Conservation (phyloP, 2,329 filamentous ascomycete species). For the Calonectria pteridis region DNA sequence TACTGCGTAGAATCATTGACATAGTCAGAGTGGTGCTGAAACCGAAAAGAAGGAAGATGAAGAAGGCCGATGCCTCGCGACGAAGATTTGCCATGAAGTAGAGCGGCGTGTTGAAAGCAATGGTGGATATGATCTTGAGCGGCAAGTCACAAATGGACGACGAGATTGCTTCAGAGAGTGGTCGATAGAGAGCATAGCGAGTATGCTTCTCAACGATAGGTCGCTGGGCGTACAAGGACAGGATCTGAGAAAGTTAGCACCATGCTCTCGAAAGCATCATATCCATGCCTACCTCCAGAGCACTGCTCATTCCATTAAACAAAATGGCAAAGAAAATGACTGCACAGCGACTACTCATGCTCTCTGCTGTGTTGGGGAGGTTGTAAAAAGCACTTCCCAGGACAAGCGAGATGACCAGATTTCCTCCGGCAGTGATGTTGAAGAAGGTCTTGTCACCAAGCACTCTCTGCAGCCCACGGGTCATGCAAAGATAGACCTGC, state of each 20-base stretch:
- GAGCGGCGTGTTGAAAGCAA: constrained; percentile 58
- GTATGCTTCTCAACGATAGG: constrained; percentile 51
- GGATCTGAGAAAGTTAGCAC: constrained; percentile 47
- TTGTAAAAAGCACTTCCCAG: constrained; percentile 64
- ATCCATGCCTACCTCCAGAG: constrained; percentile 42
- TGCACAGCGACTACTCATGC: constrained; percentile 59
- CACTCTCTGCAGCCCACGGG: constrained; percentile 36
- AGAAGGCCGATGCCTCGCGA: constrained; percentile 58
- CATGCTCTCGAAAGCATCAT: no score
- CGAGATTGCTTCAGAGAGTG: constrained; percentile 45
- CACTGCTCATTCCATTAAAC: constrained; percentile 59
- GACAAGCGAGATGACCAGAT: constrained; percentile 62
- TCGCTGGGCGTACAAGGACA: constrained; percentile 47
- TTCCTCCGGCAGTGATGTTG: constrained; percentile 31
- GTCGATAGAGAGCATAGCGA: constrained; percentile 51
- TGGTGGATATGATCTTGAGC: constrained; percentile 51
- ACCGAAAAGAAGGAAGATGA: constrained; percentile 58
- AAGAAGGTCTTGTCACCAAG: constrained; percentile 38
- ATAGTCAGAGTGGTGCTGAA: constrained; percentile 50
- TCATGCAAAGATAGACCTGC: constrained; percentile 58
- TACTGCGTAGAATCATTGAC: constrained; percentile 59
- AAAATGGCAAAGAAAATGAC: constrained; percentile 64
- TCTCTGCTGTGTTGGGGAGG: constrained; percentile 54
- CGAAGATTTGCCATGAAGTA: constrained; percentile 63
- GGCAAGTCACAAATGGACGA: constrained; percentile 55